Evolutionary conservation across 495 filamentous ascomycete genomes (phyloP), one percentile per base, ranked within the genome.

Genomic region (Penicillium antarcticum): DNA sequence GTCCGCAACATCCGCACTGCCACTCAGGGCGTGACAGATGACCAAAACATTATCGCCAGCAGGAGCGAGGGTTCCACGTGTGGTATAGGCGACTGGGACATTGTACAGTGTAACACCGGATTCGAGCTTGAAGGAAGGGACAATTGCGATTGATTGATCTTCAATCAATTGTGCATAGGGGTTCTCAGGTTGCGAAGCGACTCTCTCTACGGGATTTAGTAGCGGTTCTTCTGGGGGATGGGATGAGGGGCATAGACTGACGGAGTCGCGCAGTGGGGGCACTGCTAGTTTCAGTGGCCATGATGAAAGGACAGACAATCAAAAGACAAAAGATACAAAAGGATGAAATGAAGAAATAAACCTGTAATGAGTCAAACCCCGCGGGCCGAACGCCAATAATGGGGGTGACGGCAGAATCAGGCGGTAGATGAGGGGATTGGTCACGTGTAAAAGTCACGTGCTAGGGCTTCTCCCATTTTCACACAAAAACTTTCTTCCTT

Each of bases 11-110:
- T 98, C 94, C 48, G 94, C 91, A 57, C 92, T 96, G 42, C 94
- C 94, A 32, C 94, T 96, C 57, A 98, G 72, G 35, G 94, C 94
- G 73, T 98, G 94, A 70, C 94, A 98, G 58, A 98, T 95, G 44
- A 98, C 87, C 84, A 98, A 85, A 47, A 80, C 90, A 82, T 98
- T 98, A 74, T 96, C 88, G 36, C 80, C 75, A 26, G 82, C 72
- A 18, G 87, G 77, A 0, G 88, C 87, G 18, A 98, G 79, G 42
- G 77, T 76, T 53, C 94, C 94, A 40, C 86, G 80, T 0, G 87
- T 90, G 53, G 89, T 97, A 76, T 95, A 98, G 21, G 94, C 94
- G 45, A 98, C 80, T 2, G 91, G 92, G 11, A 96, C 89, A 82
- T 97, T 92, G 60, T 78, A 72, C 24, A 98, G 79, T 1, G 82